These are phyloP conservation scores for Colletotrichum salicis DNA, from an alignment of 2,329 filamentous ascomycete genomes.

Conservation along the genomic window DNA sequence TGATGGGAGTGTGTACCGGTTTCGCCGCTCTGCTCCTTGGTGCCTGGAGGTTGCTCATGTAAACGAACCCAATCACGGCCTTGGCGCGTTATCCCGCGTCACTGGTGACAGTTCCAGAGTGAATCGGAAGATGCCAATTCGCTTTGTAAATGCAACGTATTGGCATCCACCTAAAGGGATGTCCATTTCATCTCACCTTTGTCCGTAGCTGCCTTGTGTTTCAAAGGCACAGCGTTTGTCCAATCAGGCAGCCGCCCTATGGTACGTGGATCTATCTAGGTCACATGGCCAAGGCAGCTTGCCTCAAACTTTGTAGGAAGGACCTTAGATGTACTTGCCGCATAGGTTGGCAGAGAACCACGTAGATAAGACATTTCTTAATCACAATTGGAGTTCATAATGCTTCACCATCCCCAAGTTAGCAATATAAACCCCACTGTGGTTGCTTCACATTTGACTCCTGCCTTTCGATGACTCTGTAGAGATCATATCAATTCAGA, in stretches of 20 bases:
- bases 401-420: background rate
- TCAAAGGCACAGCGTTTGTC: background rate
- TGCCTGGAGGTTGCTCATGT: conserved; percentile 78
- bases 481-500: background rate
- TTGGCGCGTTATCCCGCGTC: background rate
- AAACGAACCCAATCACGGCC: conserved; percentile 28
- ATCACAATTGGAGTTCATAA: background rate
- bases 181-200: background rate
- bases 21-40: conserved; percentile 74
- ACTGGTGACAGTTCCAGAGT: background rate
- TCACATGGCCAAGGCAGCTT: background rate
- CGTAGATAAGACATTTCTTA: background rate
- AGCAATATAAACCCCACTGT: no score
- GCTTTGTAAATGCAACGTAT: background rate
- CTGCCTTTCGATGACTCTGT: no score
- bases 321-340: no score
- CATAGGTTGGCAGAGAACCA: no score
- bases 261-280: background rate
- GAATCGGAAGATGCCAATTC: background rate
- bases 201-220: background rate
- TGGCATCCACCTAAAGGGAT: background rate
- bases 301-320: background rate
- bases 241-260: background rate
- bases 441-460: no score
- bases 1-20: conserved; percentile 85